A percentile compares a stretch with the other conserved stretches of the same genome.
These are phyloP conservation scores for Lichtheimia ramosa DNA, from an alignment of 371 early-diverging fungal species.

Conservation along the genomic window DNA sequence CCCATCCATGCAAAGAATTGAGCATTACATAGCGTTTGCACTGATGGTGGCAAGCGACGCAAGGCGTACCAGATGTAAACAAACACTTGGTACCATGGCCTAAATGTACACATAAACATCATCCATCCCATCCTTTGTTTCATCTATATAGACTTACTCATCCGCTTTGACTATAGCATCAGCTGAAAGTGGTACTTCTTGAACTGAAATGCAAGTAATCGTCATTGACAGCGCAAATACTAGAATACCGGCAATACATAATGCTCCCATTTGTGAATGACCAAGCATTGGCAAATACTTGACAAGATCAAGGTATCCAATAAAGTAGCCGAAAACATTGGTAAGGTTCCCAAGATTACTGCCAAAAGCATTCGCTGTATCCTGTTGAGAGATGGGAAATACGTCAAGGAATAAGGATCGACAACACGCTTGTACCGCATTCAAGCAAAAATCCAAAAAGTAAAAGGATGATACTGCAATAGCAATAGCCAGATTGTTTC, in stretches of 20 bases:
- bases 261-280: slow-evolving; percentile 60
- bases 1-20: slow-evolving; percentile 86
- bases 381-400: slow-evolving; percentile 70
- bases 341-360: slow-evolving; percentile 71
- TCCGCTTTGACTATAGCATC: background rate
- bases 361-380: slow-evolving; percentile 69
- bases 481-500: slow-evolving; percentile 37
- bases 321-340: slow-evolving; percentile 71
- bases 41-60: slow-evolving; percentile 53
- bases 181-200: slow-evolving; percentile 34
- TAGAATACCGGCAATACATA: slow-evolving; percentile 61
- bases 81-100: slow-evolving; percentile 49
- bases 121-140: background rate
- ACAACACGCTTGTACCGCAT: slow-evolving; percentile 67
- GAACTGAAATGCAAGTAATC: slow-evolving; percentile 53
- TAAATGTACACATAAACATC: slow-evolving; percentile 9
- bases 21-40: slow-evolving; percentile 68
- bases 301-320: slow-evolving; percentile 64
- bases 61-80: slow-evolving; percentile 56
- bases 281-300: slow-evolving; percentile 57
- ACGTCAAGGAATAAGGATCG: slow-evolving; percentile 77
- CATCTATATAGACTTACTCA: background rate
- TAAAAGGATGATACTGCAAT: slow-evolving; percentile 74
- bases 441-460: slow-evolving; percentile 74
- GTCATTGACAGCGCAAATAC: slow-evolving; percentile 49